phyloP scores from a whole-genome alignment of 257 asterid species.

The Salvia miltiorrhiza region DNA sequence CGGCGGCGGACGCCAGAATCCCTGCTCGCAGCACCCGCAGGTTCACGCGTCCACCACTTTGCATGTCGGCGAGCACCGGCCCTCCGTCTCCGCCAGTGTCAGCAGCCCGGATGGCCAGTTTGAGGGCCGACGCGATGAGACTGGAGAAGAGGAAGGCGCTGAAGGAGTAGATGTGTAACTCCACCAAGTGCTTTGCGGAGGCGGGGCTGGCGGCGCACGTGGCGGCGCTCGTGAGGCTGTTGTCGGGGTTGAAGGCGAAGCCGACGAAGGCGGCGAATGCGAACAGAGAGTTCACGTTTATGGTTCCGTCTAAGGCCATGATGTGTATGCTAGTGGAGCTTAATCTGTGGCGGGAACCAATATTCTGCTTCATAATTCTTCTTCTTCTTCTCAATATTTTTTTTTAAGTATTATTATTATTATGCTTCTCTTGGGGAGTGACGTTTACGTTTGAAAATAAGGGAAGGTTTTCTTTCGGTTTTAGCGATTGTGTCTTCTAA shows the following conservation, averaged over 20 bases:
- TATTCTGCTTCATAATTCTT: background rate
- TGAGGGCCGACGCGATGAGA: constrained; percentile 34
- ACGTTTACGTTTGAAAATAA: constrained; percentile 22
- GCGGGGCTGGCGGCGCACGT: constrained; percentile 33
- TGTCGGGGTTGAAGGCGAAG: constrained; percentile 33
- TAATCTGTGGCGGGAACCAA: background rate
- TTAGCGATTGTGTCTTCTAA: background rate
- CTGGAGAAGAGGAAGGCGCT: constrained; percentile 47
- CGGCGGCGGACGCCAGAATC: constrained; percentile 38
- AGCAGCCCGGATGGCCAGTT: constrained; percentile 36
- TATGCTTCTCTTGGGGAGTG: background rate
- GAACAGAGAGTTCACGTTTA: constrained; percentile 39
- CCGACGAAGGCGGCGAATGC: constrained; percentile 42
- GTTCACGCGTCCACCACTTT: constrained; percentile 25
- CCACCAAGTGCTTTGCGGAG: constrained; percentile 25
- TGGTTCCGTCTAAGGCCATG: constrained; percentile 40
- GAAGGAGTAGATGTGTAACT: constrained; percentile 39
- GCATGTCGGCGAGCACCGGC: background rate
- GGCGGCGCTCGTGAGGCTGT: constrained; percentile 26
- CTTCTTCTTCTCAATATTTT: background rate
- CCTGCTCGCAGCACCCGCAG: constrained; percentile 26
- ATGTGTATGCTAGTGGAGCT: constrained; percentile 34
- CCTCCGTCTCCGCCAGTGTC: no score
- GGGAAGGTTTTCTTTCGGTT: background rate
- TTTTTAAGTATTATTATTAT: background rate